These are phyloP conservation scores for Skeletonema costatum DNA, from an alignment of 108 stramenopile species.

Conservation along the genomic window DNA sequence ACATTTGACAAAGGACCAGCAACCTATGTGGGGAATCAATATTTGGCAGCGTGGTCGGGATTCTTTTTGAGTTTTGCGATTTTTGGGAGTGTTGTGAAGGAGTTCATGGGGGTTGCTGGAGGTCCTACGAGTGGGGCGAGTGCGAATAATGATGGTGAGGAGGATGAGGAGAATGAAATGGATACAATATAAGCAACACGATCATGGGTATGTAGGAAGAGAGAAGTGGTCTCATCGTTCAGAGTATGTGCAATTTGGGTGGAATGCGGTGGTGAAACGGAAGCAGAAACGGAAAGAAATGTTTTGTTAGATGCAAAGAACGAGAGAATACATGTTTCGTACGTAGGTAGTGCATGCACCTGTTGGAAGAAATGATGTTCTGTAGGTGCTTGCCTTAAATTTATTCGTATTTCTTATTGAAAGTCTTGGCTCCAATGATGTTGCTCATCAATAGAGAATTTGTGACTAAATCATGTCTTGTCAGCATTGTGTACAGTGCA, in stretches of 20 bases:
- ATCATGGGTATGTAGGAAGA: too few relatives aligned
- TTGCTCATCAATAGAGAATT: too few relatives aligned
- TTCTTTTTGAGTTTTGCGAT: constrained; percentile 43
- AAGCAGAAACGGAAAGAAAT: background rate
- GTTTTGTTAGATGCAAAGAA: background rate
- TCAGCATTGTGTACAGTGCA: too few relatives aligned
- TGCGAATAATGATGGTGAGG: background rate
- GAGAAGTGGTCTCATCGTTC: too few relatives aligned
- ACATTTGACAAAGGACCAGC: constrained; percentile 49
- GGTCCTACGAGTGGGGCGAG: background rate
- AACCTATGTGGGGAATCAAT: constrained; percentile 48
- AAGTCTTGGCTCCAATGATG: too few relatives aligned
- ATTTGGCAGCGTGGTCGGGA: constrained; percentile 49
- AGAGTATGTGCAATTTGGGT: background rate
- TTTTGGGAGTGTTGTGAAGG: constrained; percentile 53
- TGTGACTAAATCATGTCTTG: too few relatives aligned
- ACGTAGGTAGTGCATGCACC: too few relatives aligned
- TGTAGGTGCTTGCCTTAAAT: background rate
- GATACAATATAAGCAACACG: background rate
- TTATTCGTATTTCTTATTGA: background rate
- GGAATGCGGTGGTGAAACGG: background rate
- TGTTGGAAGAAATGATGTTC: background rate
- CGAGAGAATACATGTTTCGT: background rate
- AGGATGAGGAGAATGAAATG: background rate
- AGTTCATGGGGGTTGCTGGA: constrained; percentile 39